Base-by-base conservation (phyloP, 2,329 filamentous ascomycete genomes). In the Nigrograna mackinnonii region DNA sequence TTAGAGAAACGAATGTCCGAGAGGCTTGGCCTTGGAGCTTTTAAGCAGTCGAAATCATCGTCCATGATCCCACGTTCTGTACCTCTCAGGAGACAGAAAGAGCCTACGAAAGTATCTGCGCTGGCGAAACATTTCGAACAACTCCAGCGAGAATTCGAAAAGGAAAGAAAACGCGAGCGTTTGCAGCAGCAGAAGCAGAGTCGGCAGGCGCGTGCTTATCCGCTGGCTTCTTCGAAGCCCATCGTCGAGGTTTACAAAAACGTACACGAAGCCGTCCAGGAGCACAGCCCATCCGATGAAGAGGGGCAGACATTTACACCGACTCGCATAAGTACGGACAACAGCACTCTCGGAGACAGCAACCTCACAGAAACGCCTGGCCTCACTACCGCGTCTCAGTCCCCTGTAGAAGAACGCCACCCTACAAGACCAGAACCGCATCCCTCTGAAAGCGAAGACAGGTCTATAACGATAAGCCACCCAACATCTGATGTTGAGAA, bases 161-260 rank as follows among this genome's bases (percentile, higher is more conserved):
- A 92, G 58, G 92, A 99, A 69, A 83, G 94, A 33, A 82, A 95
- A 54, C 86, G 88, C 36, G 92, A 97, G 66, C 83, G 89, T 52
- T 86, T 89, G 45, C 88, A 89, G 19, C 86, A 89, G 45, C 88
- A 89, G 19, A 87, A 89, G 34, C 90, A 85, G 60, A 84, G 87
- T 62, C 79, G 82, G 32, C 82, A 83, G 64, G 89, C 89, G 12
- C 82, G 91, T 48, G 89, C 90, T 1, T 92, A 92, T 64, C 92
- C 94, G 16, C 83, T 94, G 51, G 89, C 91, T 30, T 91, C 90
- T 14, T 95, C 92, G n/a, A 94, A 91, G 58, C 91, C 94, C 5
- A 92, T 95, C 46, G 91, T 99, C 13, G 89, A 97, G 67, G 91
- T 99, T 6, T 99, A 97, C 64, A 87, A 89, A 54, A 90, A 96